Base-by-base conservation (phyloP, 306 rosid genomes). In the Canavalia gladiata region DNA sequence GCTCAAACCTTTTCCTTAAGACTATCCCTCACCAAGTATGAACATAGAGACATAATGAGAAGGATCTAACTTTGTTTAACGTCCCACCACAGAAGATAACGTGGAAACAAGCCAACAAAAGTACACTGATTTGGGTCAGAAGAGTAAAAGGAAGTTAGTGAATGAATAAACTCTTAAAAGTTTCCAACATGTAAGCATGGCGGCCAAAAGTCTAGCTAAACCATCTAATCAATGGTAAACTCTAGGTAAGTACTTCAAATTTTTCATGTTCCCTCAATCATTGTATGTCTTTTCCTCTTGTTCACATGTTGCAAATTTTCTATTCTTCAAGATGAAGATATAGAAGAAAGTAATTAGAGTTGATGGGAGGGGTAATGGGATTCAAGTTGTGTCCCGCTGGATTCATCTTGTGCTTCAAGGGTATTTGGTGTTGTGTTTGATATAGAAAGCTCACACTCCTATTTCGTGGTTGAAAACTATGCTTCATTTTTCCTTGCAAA, bases 121-220 rank as follows among this genome's bases (percentile, higher is more conserved):
- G 13, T 65, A 49, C 71, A 41, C 18, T 65, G 71, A 65, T 31
- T 65, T 37, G 13, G 51, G 39, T 65, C 71, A 18, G n/a, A 64
- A 13, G 47, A 64, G 37, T 2, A 7, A 64, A 64, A 39, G 39
- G 1, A 6, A 37, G 70, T 39, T 2, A 37, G 70, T 39, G 49
- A 39, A 1, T n/a, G 33, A 39, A n/a, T 9, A 18, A 18, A 18
- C 25, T 18, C 25, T 18, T 18, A 18, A 18, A 18, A 18, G 25
- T 18, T 18, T 18, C 25, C 25, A 33, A 7, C 33, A 60, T 31
- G 7, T 11, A 62, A 60, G n/a, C 37, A 4, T 59, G 63, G 18
- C 66, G 41, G 3, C 41, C 18, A 60, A 33, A 59, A 60, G 1
- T 35, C 39, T 33, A 39, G 1, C 42, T 1, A 62, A 62, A 37